A percentile compares a stretch with the other conserved stretches of the same genome.
These are phyloP conservation scores for Rubia tinctorum DNA, from an alignment of 305 asterid species.

Conservation along the genomic window DNA sequence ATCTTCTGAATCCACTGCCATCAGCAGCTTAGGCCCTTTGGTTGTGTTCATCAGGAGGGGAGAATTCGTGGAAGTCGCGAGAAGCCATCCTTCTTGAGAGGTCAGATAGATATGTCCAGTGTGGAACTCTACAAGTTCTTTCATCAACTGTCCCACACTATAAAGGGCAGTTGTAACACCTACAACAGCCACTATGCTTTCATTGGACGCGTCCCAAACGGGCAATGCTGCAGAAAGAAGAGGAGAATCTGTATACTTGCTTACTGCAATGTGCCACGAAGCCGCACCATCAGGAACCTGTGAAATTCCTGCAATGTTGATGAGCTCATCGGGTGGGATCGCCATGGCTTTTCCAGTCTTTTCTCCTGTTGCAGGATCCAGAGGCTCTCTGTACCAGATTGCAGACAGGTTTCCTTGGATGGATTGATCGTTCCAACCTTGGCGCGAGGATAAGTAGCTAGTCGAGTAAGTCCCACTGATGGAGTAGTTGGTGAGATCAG, in stretches of 20 bases:
- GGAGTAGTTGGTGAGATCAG: constrained; percentile 77
- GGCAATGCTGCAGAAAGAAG: constrained; percentile 92
- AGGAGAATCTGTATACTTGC: constrained; percentile 78
- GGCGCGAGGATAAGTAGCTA: constrained; percentile 43
- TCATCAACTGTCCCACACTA: constrained; percentile 91
- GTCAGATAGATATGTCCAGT: constrained; percentile 89
- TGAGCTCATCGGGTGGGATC: constrained; percentile 75
- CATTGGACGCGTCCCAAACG: constrained; percentile 65
- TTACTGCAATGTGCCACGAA: constrained; percentile 94
- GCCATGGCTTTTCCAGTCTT: constrained; percentile 51
- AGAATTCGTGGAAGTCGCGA: constrained; percentile 77
- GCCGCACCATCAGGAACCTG: constrained; percentile 96
- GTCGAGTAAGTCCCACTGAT: constrained; percentile 43
- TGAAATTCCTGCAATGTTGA: constrained; percentile 87
- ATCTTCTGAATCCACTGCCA: constrained; percentile 77
- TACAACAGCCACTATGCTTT: constrained; percentile 82
- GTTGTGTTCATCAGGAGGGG: constrained; percentile 66
- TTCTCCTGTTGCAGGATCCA: constrained; percentile 67
- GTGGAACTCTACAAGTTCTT: constrained; percentile 81
- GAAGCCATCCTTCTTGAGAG: constrained; percentile 92
- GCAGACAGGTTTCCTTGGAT: constrained; percentile 70
- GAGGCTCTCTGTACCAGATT: constrained; percentile 75
- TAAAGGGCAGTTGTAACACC: constrained; percentile 90
- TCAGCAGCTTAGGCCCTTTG: constrained; percentile 65
- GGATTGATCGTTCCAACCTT: constrained; percentile 89